Percentiles rank a stretch among this genome's conserved stretches.
Conservation (phyloP, 2,329 filamentous ascomycete genomes). For the Diaporthe citriasiana region DNA sequence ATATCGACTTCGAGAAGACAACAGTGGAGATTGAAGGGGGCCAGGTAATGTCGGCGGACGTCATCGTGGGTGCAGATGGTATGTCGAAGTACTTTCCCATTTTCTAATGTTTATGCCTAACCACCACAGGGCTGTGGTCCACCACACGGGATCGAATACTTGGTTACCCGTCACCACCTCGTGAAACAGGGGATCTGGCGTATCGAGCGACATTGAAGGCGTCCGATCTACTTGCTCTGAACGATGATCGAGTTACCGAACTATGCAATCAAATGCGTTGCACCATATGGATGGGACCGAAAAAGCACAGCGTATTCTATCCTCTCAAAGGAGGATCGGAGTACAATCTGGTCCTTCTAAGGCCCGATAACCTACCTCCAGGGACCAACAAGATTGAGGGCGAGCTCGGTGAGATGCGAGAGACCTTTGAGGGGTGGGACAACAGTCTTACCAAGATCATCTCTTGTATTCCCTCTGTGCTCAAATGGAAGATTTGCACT, state of each 20-base stretch:
- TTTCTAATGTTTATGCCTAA: slow-evolving; percentile 17
- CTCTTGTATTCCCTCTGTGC: background rate
- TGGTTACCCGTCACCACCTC: slow-evolving; percentile 1
- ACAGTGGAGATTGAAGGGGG: slow-evolving; percentile 32
- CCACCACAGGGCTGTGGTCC: slow-evolving; percentile 14
- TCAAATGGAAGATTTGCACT: slow-evolving; percentile 31
- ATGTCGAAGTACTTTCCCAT: background rate
- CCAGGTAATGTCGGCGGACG: slow-evolving; percentile 19
- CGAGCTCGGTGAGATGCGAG: slow-evolving; percentile 33
- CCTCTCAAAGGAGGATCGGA: background rate
- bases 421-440: slow-evolving; percentile 37
- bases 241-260: slow-evolving; percentile 13
- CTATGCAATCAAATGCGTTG: background rate
- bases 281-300: background rate
- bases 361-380: background rate
- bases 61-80: slow-evolving; percentile 38
- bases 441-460: slow-evolving; percentile 22
- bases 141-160: background rate
- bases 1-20: slow-evolving; percentile 28
- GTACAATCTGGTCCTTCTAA: background rate
- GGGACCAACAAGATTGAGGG: slow-evolving; percentile 4
- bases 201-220: slow-evolving; percentile 17
- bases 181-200: background rate
- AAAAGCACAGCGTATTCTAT: background rate
- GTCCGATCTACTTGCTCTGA: slow-evolving; percentile 30